Conservation (phyloP, 2,329 filamentous ascomycete genomes). For the Akanthomyces uredinophilus region DNA sequence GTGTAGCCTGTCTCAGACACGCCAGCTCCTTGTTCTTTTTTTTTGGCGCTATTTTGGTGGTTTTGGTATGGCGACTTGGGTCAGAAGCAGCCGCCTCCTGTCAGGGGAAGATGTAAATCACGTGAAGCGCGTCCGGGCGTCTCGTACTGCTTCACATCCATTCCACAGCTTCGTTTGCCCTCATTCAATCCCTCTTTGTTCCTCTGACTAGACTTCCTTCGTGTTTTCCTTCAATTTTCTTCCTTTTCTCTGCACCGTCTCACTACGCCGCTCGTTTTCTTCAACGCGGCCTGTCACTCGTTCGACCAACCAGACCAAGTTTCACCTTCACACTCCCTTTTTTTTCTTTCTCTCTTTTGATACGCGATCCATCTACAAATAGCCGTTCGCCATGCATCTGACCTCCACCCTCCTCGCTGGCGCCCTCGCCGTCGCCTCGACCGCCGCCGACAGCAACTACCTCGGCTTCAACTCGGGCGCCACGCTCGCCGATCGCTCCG, state of each 20-base stretch:
- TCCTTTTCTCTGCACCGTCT: neutral
- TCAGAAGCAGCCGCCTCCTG: too few relatives aligned
- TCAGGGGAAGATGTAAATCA: slow-evolving; percentile 1
- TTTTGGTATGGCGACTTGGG: too few relatives aligned
- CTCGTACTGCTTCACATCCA: neutral
- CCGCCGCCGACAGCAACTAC: slow-evolving; percentile 41
- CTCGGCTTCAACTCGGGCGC: slow-evolving; percentile 51
- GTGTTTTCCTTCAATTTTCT: neutral
- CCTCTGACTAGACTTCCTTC: neutral
- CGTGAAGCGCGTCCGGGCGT: neutral
- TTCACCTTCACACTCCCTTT: neutral
- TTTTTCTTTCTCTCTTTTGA: neutral
- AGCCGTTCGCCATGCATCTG: slow-evolving; percentile 35
- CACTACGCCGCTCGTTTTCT: slow-evolving; percentile 2
- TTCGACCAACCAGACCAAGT: neutral
- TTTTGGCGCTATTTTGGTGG: too few relatives aligned
- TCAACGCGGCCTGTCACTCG: slow-evolving; percentile 6
- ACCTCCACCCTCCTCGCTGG: slow-evolving; percentile 33
- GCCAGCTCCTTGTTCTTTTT: neutral
- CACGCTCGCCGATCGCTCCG: slow-evolving; percentile 40
- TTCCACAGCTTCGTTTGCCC: neutral
- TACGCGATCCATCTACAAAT: neutral
- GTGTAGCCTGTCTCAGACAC: slow-evolving; percentile 5
- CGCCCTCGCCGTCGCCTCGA: slow-evolving; percentile 31
- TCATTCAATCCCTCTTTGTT: neutral